A percentile compares a stretch with the other conserved stretches of the same genome.
Evolutionary conservation across 2,329 filamentous ascomycete species (phyloP).

Genomic region (Zalaria obscura): DNA sequence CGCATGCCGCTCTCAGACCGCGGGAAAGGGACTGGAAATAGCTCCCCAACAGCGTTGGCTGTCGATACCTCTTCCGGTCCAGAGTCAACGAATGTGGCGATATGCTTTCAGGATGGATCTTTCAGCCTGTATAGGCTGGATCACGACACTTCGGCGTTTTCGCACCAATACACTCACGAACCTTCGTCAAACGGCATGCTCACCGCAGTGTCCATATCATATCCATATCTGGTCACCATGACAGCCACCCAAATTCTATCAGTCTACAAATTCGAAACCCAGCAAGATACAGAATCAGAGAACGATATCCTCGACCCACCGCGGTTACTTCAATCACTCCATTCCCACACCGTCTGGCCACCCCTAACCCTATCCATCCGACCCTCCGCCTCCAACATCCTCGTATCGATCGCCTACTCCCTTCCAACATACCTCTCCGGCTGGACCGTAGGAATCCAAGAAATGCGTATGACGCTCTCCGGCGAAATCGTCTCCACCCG

Average conservation of each 20-base stretch:
- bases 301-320: conserved; percentile 24
- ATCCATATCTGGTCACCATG: conserved; percentile 67
- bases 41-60: conserved; percentile 47
- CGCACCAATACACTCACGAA: conserved; percentile 42
- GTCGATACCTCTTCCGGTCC: conserved; percentile 36
- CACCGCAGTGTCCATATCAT: conserved; percentile 54
- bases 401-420: conserved; percentile 80
- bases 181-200: conserved; percentile 51
- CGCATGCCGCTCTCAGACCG: conserved; percentile 16
- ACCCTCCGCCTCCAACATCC: conserved; percentile 45
- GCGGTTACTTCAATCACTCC: conserved; percentile 59
- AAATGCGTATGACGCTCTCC: conserved; percentile 51
- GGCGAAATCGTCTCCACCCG: conserved; percentile 36
- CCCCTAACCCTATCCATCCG: conserved; percentile 75
- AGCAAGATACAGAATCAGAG: conserved; percentile 3
- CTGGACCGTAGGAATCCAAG: conserved; percentile 87
- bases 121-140: conserved; percentile 57
- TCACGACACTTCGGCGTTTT: conserved; percentile 28
- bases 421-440: conserved; percentile 62
- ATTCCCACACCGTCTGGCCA: conserved; percentile 63
- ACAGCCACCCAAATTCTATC: conserved; percentile 61
- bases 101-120: conserved; percentile 60
- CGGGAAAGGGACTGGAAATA: conserved; percentile 6
- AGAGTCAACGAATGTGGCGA: conserved; percentile 29
- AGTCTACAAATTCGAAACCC: conserved; percentile 51